Conservation (phyloP, 2,329 filamentous ascomycete species). For the Madurella fahalii region DNA sequence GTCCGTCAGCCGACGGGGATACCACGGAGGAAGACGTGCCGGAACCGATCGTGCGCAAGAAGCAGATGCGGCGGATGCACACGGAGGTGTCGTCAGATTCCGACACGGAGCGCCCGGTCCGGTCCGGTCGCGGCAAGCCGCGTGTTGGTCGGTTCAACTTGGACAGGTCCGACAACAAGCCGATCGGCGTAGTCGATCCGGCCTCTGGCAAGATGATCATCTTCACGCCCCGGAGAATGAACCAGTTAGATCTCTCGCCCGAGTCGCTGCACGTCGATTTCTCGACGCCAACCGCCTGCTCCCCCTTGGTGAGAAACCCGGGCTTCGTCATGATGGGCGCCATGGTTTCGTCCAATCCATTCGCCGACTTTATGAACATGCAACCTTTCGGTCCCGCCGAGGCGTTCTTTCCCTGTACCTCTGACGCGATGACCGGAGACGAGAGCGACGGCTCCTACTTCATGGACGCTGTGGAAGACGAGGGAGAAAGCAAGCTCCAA, state of each 20-base stretch:
- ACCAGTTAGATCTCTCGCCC: conserved; percentile 50
- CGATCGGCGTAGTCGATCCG: conserved; percentile 56
- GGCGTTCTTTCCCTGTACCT: conserved; percentile 68
- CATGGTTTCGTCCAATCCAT: conserved; percentile 56
- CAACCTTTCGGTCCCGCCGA: conserved; percentile 70
- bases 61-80: conserved; percentile 35
- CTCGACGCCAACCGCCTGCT: conserved; percentile 36
- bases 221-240: conserved; percentile 51
- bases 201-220: conserved; percentile 60
- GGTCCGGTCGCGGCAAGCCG: conserved; percentile 44
- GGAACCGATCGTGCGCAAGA: conserved; percentile 47
- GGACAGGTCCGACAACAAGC: conserved; percentile 51
- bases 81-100: conserved; percentile 45
- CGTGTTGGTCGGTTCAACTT: conserved; percentile 53
- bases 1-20: conserved; percentile 51
- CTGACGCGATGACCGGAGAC: conserved; percentile 53
- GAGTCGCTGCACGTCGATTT: conserved; percentile 52
- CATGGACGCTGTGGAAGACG: conserved; percentile 49
- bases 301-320: conserved; percentile 61
- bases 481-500: conserved; percentile 60
- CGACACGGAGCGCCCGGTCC: conserved; percentile 45
- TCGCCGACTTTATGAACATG: conserved; percentile 55
- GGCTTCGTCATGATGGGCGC: conserved; percentile 77
- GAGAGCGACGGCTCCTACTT: conserved; percentile 44
- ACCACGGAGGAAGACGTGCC: conserved; percentile 59